phyloP scores from a whole-genome alignment of 768 basidiomycete genomes.

The Podaxis pistillaris region DNA sequence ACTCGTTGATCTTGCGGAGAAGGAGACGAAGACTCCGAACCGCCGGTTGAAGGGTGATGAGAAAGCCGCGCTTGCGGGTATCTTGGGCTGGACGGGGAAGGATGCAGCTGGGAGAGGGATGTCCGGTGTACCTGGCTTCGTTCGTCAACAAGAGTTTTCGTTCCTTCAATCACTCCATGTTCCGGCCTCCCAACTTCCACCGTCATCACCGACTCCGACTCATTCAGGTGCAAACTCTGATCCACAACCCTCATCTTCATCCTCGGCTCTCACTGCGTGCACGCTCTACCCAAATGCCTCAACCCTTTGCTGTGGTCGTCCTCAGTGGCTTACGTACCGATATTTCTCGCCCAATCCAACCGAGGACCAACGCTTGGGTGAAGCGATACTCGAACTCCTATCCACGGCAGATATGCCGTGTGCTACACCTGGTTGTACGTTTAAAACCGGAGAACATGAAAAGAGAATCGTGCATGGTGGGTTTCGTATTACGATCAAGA shows the following conservation, averaged over 20 bases:
- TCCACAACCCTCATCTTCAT: neutral
- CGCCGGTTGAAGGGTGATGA: slow-evolving; percentile 56
- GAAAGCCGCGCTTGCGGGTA: slow-evolving; percentile 44
- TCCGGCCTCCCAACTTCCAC: slow-evolving; percentile 15
- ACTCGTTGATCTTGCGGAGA: slow-evolving; percentile 47
- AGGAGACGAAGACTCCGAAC: slow-evolving; percentile 40
- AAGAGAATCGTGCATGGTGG: slow-evolving; percentile 40
- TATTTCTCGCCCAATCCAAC: slow-evolving; percentile 38
- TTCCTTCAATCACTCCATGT: slow-evolving; percentile 47
- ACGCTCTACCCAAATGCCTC: neutral
- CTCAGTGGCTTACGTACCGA: slow-evolving; percentile 49
- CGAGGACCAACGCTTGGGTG: slow-evolving; percentile 41
- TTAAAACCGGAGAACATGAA: slow-evolving; percentile 42
- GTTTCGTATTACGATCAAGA: slow-evolving; percentile 27
- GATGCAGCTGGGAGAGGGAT: slow-evolving; percentile 43
- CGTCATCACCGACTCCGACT: neutral
- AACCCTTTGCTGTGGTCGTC: slow-evolving; percentile 40
- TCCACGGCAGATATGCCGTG: slow-evolving; percentile 34
- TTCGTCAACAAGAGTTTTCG: slow-evolving; percentile 56
- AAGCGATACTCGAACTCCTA: slow-evolving; percentile 34
- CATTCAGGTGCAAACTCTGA: slow-evolving; percentile 5
- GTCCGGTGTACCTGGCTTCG: slow-evolving; percentile 50
- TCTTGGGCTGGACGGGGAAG: slow-evolving; percentile 61
- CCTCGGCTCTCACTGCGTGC: neutral
- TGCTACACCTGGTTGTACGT: slow-evolving; percentile 30